These are phyloP conservation scores for Hypoxylon fragiforme DNA, from an alignment of 495 filamentous ascomycete species.

Conservation along the genomic window DNA sequence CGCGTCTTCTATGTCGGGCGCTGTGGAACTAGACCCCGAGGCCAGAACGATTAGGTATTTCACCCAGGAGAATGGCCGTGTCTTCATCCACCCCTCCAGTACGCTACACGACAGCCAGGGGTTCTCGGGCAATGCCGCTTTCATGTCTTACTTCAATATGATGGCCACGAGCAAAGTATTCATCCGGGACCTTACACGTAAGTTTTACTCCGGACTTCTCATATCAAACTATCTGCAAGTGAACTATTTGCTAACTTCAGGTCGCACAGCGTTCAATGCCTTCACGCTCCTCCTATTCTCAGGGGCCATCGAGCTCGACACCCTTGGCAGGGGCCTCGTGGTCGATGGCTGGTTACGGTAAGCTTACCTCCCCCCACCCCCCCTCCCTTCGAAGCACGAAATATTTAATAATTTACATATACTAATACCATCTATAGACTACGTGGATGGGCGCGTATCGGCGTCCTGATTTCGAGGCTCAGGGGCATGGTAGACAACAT, in stretches of 20 bases:
- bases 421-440: too few species aligned
- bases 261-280: conserved; percentile 74
- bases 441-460: conserved; percentile 92
- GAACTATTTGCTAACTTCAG: conserved; percentile 1
- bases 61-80: conserved; percentile 79
- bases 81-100: conserved; percentile 89
- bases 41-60: conserved; percentile 90
- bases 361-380: neutral
- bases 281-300: conserved; percentile 91
- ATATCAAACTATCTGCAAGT: too few species aligned
- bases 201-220: conserved; percentile 37
- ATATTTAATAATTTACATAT: too few species aligned
- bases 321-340: conserved; percentile 80
- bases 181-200: conserved; percentile 85
- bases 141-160: conserved; percentile 85
- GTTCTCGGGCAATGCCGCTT: conserved; percentile 69
- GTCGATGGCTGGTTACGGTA: conserved; percentile 89
- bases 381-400: too few species aligned
- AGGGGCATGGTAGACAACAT: conserved; percentile 84
- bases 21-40: conserved; percentile 90
- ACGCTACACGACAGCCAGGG: conserved; percentile 80
- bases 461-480: conserved; percentile 81
- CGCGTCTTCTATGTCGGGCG: conserved; percentile 77
- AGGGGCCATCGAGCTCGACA: conserved; percentile 82
- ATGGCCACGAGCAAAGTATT: conserved; percentile 90